Conservation (phyloP, 257 asterid genomes). For the Thymus quinquecostatus region DNA sequence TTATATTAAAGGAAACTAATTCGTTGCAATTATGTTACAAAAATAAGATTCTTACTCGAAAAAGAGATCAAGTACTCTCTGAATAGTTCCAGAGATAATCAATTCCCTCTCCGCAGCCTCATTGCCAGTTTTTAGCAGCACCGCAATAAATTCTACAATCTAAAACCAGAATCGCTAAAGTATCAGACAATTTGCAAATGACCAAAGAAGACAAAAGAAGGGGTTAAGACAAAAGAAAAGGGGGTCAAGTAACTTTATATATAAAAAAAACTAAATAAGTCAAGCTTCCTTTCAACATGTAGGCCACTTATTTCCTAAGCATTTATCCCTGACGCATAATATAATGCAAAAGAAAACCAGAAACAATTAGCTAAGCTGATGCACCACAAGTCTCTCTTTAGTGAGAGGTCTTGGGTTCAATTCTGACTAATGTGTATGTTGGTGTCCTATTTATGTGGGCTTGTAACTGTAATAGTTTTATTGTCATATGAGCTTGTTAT, state of each 20-base stretch:
- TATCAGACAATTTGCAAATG: conserved; percentile 1
- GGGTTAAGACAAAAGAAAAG: neutral
- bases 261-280: conserved; percentile 4
- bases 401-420: too few species aligned
- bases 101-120: conserved; percentile 78
- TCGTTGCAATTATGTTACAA: conserved; percentile 1
- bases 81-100: conserved; percentile 85
- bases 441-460: too few species aligned
- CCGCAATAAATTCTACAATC: conserved; percentile 89
- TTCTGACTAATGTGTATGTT: too few species aligned
- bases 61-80: conserved; percentile 77
- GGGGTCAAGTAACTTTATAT: neutral
- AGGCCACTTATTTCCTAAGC: neutral
- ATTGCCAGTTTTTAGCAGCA: conserved; percentile 78
- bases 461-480: too few species aligned
- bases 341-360: conserved; percentile 6
- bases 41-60: conserved; percentile 66
- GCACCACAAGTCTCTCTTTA: too few species aligned
- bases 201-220: conserved; percentile 5
- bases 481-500: too few species aligned
- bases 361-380: neutral
- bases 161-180: conserved; percentile 37
- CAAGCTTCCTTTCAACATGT: conserved; percentile 5
- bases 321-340: neutral
- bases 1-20: conserved; percentile 5